Conservation (phyloP, 805 yeast genomes). For the Priceomyces carsonii region DNA sequence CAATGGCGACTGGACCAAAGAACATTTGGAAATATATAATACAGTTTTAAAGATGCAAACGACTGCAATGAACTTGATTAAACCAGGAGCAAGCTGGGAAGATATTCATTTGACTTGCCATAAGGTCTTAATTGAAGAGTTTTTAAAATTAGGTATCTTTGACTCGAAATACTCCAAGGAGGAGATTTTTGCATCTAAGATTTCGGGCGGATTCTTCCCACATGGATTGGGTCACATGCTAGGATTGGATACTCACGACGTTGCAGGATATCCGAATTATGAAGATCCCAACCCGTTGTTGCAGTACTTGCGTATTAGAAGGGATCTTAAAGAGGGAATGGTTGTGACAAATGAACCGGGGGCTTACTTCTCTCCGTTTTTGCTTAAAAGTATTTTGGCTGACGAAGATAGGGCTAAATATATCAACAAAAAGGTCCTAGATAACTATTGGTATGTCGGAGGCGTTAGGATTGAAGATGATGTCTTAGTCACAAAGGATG, state of each 20-base stretch:
- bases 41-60: constrained; percentile 82
- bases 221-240: constrained; percentile 94
- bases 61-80: constrained; percentile 66
- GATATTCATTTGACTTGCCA: constrained; percentile 81
- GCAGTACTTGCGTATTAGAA: constrained; percentile 76
- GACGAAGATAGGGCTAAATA: constrained; percentile 49
- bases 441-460: constrained; percentile 85
- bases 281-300: constrained; percentile 79
- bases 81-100: constrained; percentile 87
- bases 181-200: constrained; percentile 69
- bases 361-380: constrained; percentile 80
- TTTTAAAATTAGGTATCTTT: constrained; percentile 76
- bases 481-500: constrained; percentile 71
- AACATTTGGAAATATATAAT: constrained; percentile 79
- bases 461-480: constrained; percentile 98
- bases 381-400: constrained; percentile 64
- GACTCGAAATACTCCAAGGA: constrained; percentile 51
- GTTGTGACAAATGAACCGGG: constrained; percentile 96
- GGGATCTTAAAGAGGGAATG: constrained; percentile 73
- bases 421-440: constrained; percentile 65
- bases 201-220: constrained; percentile 83
- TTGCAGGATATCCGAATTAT: constrained; percentile 86
- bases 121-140: constrained; percentile 67
- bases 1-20: constrained; percentile 84
- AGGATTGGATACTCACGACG: constrained; percentile 97